These are phyloP conservation scores for Botryotinia convoluta DNA, from an alignment of 2,329 filamentous ascomycete genomes.

Conservation along the genomic window DNA sequence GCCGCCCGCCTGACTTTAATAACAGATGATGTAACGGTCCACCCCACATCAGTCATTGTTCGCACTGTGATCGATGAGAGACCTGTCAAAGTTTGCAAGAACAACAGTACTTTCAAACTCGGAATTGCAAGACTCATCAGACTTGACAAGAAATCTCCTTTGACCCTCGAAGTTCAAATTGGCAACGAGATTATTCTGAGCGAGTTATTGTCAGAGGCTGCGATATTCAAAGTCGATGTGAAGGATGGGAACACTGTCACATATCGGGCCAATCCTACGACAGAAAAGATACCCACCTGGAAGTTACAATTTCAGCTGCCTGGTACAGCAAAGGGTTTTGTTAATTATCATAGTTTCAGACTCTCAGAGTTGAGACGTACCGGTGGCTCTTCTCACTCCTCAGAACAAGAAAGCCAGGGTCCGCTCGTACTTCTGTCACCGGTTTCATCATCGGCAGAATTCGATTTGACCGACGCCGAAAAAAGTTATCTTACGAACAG, in stretches of 20 bases:
- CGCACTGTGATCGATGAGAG: not conserved
- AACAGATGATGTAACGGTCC: not conserved
- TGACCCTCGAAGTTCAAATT: constrained; percentile 8
- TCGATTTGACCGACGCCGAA: too few species aligned
- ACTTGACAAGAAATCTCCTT: not conserved
- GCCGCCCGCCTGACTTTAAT: not conserved
- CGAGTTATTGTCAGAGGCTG: constrained; percentile 13
- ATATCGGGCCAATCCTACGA: constrained; percentile 14
- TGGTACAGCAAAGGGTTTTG: constrained; percentile 6
- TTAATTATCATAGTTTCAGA: constrained; percentile 2
- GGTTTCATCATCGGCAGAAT: not conserved
- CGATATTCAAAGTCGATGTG: not conserved
- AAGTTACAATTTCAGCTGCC: constrained; percentile 23
- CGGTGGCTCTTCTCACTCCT: not conserved
- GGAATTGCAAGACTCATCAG: constrained; percentile 10
- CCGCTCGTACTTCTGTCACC: not conserved
- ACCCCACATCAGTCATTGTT: not conserved
- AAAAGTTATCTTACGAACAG: not conserved
- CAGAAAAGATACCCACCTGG: constrained; percentile 18
- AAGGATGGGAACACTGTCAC: constrained; percentile 4
- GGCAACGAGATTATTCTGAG: constrained; percentile 11
- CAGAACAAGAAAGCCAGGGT: not conserved
- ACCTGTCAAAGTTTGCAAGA: constrained; percentile 12
- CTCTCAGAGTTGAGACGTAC: not conserved
- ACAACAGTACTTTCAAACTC: not conserved